phyloP scores from a whole-genome alignment of 352 stramenopile genomes.

The Globisporangium viniferum region DNA sequence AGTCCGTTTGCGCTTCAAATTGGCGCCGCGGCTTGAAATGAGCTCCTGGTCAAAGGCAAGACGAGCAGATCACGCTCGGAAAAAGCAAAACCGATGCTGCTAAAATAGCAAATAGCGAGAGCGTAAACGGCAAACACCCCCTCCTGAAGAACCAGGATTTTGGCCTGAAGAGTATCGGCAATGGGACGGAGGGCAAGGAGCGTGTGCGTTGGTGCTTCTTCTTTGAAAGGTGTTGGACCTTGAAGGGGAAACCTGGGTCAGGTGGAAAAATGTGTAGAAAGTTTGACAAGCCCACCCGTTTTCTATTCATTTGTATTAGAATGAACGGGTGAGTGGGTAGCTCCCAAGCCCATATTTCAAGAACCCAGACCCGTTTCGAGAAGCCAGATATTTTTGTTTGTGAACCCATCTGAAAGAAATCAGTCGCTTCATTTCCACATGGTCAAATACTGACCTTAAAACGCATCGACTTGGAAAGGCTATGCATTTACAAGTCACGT shows the following conservation, averaged over 20 bases:
- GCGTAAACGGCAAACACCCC: neutral
- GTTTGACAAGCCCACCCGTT: neutral
- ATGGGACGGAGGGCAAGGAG: constrained; percentile 1
- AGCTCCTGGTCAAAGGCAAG: neutral
- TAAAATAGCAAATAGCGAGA: neutral
- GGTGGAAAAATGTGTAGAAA: neutral
- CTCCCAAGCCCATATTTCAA: neutral
- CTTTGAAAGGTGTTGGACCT: neutral
- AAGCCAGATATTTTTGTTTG: constrained; percentile 4
- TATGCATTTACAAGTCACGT: neutral
- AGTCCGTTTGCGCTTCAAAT: neutral
- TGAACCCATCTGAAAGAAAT: constrained; percentile 18
- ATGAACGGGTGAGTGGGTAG: neutral
- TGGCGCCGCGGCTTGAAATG: constrained; percentile 5
- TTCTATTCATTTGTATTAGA: neutral
- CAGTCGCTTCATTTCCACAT: constrained; percentile 1
- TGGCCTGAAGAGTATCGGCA: neutral
- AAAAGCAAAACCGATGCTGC: constrained; percentile 9
- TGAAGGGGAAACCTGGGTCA: constrained; percentile 3
- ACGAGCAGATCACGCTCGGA: neutral
- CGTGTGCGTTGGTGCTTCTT: neutral
- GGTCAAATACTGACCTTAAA: neutral
- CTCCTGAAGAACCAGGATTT: neutral
- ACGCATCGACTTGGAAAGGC: constrained; percentile 3
- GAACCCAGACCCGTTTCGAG: neutral